Conservation (phyloP, 78 protist genomes). For the Blattamonas nauphoetae region DNA sequence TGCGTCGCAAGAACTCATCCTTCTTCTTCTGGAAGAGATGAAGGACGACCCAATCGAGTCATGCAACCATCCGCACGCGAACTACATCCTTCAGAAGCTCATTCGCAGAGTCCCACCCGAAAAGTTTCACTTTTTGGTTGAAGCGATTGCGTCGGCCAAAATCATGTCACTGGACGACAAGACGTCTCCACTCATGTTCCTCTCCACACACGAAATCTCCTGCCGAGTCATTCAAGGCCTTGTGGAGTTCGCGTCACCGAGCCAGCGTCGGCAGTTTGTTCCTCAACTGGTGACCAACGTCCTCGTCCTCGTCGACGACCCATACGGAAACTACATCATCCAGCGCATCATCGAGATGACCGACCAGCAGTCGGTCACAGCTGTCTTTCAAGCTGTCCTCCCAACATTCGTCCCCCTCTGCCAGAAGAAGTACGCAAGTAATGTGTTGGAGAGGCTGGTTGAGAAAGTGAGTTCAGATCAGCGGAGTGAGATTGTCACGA, state of each 20-base stretch:
- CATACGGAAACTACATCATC: neutral
- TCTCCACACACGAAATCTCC: neutral
- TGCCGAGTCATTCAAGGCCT: slow-evolving; percentile 5
- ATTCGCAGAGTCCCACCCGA: neutral
- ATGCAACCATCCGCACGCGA: neutral
- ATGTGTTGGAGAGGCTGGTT: neutral
- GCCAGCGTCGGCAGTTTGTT: neutral
- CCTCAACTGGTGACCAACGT: neutral
- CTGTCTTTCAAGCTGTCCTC: neutral
- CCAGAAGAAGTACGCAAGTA: neutral
- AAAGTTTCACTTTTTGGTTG: neutral
- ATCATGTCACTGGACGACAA: no score
- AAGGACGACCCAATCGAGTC: neutral
- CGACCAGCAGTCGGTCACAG: neutral
- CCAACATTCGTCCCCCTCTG: neutral
- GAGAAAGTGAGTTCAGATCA: no score
- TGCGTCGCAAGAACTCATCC: neutral
- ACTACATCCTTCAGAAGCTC: neutral
- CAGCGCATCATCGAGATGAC: neutral
- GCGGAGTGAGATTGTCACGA: no score
- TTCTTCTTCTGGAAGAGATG: neutral
- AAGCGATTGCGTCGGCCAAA: neutral
- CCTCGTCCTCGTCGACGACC: neutral
- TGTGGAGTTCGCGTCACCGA: neutral
- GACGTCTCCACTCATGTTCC: no score